phyloP scores from a whole-genome alignment of 495 filamentous ascomycete genomes.

The Cudoniella acicularis region DNA sequence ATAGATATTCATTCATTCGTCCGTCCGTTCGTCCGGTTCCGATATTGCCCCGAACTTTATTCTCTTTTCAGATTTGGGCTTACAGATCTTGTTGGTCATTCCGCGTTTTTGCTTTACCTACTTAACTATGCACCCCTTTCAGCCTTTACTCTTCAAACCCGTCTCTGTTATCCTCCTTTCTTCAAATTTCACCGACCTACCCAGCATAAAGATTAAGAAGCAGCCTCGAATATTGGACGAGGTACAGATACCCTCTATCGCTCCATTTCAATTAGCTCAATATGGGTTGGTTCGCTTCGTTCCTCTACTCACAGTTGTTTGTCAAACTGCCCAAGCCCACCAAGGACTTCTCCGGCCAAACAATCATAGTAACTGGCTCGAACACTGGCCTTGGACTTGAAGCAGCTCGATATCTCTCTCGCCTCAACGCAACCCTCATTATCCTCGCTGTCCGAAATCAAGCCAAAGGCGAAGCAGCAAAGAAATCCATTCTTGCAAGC shows the following conservation, averaged over 20 bases:
- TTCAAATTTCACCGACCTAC: background rate
- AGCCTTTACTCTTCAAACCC: too few relatives aligned
- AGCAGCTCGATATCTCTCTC: constrained; percentile 37
- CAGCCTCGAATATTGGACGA: background rate
- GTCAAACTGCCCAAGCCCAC: constrained; percentile 7
- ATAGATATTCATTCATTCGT: too few relatives aligned
- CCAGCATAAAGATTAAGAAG: background rate
- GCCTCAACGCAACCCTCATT: constrained; percentile 35
- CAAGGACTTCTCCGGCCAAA: constrained; percentile 28
- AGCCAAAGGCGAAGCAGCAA: constrained; percentile 34
- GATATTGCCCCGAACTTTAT: too few relatives aligned
- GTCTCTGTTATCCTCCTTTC: too few relatives aligned
- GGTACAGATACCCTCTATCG: background rate
- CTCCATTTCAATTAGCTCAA: background rate
- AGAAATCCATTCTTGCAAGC: constrained; percentile 30
- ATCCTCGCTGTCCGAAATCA: constrained; percentile 43
- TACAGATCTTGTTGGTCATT: too few relatives aligned
- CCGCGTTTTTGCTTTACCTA: too few relatives aligned
- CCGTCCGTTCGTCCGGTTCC: too few relatives aligned
- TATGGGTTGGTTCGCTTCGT: constrained; percentile 9
- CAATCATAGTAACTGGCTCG: constrained; percentile 47
- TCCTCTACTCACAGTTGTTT: constrained; percentile 11
- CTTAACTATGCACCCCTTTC: too few relatives aligned
- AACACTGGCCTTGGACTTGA: constrained; percentile 55
- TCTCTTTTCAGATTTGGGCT: too few relatives aligned